Evolutionary conservation across 805 yeast species (phyloP), one percentile per base, ranked within the genome.

Genomic region (Teunomyces cretensis): DNA sequence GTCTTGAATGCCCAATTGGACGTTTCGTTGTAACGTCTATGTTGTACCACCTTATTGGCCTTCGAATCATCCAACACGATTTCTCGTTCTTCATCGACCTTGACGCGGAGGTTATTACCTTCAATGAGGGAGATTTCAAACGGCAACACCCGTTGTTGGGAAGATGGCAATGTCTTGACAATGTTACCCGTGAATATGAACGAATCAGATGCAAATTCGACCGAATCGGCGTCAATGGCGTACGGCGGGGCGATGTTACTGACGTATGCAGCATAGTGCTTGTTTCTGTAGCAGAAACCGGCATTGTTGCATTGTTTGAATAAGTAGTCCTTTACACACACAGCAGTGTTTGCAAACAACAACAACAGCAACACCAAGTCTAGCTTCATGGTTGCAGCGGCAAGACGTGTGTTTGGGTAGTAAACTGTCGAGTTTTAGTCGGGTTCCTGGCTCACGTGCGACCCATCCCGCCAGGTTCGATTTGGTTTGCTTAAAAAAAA

Each of bases 251-350:
- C 27, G 33, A 43, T 54, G 6, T 44, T 24, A 7, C 41, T 30
- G 17, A 65, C 49, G 7, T 50, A 60, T 2, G 58, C 48, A 1
- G 88, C 87, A 58, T 78, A 88, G 46, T 79, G 81, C 44, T 92
- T 70, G 57, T 91, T 88, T 62, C 98, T 76, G 41, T 75, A 65
- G 60, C 98, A 91, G 60, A 91, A 90, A 6, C 96, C 96, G 13
- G 89, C 78, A 56, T 86, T 84, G 5, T 73, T 80, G 63, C 98
- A 91, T 11, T 74, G 79, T 59, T 88, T 87, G 72, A 89, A 86
- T 44, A 88, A 64, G 50, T 83, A 80, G 2, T 78, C 80, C 54
- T 84, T 83, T 31, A 83, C 89, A 4, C 64, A 39, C 26, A 12
- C 35, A 16, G 24, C 42, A n/a, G 27, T 28, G 9, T 30, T 26